A percentile compares a stretch with the other conserved stretches of the same genome.
Conservation (phyloP, 148 eudicot genomes). For the Cornus suecica region DNA sequence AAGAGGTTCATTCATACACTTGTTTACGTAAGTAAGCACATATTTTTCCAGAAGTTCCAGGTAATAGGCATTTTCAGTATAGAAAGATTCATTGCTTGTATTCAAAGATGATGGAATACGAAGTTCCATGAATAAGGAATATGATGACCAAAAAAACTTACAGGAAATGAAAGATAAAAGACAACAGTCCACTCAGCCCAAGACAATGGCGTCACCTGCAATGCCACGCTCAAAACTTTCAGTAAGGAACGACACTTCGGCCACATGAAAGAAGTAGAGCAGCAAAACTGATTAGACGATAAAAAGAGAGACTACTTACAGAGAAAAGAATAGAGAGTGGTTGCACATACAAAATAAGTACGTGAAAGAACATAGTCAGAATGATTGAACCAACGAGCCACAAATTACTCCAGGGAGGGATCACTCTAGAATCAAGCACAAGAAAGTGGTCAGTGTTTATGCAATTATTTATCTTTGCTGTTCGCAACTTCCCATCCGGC, state of each 20-base stretch:
- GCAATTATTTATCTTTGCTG: background rate
- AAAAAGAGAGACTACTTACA: slow-evolving; percentile 45
- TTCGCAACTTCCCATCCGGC: background rate
- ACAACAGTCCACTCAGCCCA: slow-evolving; percentile 97
- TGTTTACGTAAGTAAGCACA: background rate
- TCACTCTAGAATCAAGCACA: slow-evolving; percentile 43
- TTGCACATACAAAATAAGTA: slow-evolving; percentile 76
- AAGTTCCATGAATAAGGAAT: background rate
- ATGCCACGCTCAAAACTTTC: slow-evolving; percentile 13
- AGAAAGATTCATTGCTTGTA: background rate
- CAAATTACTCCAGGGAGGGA: slow-evolving; percentile 94
- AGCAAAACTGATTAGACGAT: background rate
- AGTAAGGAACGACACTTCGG: background rate
- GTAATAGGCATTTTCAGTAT: background rate
- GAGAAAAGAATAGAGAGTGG: slow-evolving; percentile 91
- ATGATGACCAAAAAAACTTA: slow-evolving; percentile 35
- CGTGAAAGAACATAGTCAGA: slow-evolving; percentile 90
- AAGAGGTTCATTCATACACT: background rate
- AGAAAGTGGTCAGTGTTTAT: slow-evolving; percentile 11
- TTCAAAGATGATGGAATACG: background rate
- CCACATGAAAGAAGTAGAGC: background rate
- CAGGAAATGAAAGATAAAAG: slow-evolving; percentile 91
- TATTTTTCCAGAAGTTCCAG: background rate
- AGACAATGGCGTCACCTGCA: slow-evolving; percentile 88
- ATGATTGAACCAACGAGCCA: slow-evolving; percentile 95